Conservation (phyloP, 768 basidiomycete genomes). For the Auricularia cornea region DNA sequence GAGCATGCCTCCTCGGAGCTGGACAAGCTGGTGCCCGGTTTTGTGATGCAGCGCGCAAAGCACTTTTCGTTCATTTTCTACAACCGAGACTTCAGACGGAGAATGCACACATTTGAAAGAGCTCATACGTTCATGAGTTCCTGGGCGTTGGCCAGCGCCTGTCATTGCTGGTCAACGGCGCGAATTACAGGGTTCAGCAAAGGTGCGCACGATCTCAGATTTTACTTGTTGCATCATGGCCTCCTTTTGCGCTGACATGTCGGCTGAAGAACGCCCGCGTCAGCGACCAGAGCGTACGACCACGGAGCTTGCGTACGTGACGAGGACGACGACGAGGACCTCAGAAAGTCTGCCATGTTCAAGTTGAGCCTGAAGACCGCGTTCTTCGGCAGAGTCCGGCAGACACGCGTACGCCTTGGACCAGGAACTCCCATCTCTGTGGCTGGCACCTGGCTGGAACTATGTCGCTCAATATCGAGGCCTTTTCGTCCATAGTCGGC, state of each 20-base stretch:
- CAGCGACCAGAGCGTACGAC: not conserved
- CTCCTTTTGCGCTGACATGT: slow-evolving; percentile 31
- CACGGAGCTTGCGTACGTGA: not conserved
- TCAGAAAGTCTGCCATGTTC: not conserved
- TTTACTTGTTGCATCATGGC: slow-evolving; percentile 51
- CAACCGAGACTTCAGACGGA: slow-evolving; percentile 2
- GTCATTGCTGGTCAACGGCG: slow-evolving; percentile 9
- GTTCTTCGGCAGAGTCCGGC: not conserved
- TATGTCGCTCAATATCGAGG: not conserved
- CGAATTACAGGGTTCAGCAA: too few species aligned
- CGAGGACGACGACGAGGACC: not conserved
- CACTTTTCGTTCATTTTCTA: slow-evolving; percentile 79
- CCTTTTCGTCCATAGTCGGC: not conserved
- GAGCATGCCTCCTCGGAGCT: slow-evolving; percentile 59
- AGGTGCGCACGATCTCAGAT: too few species aligned
- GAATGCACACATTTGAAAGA: not conserved
- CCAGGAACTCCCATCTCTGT: too few species aligned
- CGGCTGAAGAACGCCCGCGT: not conserved
- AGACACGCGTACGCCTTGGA: too few species aligned
- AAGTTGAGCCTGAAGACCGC: not conserved
- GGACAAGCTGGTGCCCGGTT: slow-evolving; percentile 62
- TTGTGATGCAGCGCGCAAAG: slow-evolving; percentile 66
- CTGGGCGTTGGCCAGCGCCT: slow-evolving; percentile 68
- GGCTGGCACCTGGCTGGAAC: too few species aligned
- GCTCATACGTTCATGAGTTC: slow-evolving; percentile 65